These are phyloP conservation scores for Glutinoglossum americanum DNA, from an alignment of 495 filamentous ascomycete species.

Conservation along the genomic window DNA sequence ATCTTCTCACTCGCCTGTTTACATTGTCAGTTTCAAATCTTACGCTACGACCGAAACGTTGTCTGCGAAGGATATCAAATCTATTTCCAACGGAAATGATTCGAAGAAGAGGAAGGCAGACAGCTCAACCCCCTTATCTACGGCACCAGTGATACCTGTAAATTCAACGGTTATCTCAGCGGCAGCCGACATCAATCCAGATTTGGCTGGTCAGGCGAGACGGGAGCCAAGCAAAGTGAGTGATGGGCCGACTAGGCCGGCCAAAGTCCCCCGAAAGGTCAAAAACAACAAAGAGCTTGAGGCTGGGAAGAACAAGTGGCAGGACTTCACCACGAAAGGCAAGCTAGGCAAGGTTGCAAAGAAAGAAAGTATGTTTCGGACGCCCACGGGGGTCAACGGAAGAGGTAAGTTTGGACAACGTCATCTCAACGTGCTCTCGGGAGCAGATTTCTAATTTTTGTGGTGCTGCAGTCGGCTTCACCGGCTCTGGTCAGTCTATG, in stretches of 20 bases:
- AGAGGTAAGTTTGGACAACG: conserved; percentile 35
- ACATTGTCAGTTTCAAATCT: conserved; percentile 80
- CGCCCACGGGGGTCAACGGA: conserved; percentile 62
- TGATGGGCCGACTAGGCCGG: conserved; percentile 41
- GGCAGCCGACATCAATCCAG: conserved; percentile 66
- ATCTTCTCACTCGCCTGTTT: conserved; percentile 67
- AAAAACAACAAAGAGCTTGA: conserved; percentile 81
- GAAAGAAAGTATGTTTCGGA: conserved; percentile 96
- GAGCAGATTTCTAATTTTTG: conserved; percentile 2
- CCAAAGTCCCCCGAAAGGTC: conserved; percentile 57
- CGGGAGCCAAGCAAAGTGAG: conserved; percentile 41
- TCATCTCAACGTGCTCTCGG: conserved; percentile 7
- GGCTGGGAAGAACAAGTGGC: conserved; percentile 81
- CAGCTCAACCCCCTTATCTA: conserved; percentile 35
- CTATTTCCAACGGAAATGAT: conserved; percentile 34
- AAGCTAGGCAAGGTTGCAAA: conserved; percentile 48
- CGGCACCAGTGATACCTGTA: conserved; percentile 23
- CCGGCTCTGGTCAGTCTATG: conserved; percentile 85
- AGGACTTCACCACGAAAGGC: conserved; percentile 67
- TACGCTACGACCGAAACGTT: conserved; percentile 77
- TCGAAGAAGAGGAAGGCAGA: conserved; percentile 84
- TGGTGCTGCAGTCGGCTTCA: conserved; percentile 57
- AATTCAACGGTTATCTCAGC: conserved; percentile 62
- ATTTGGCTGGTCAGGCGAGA: conserved; percentile 46
- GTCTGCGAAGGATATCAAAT: conserved; percentile 63